Conservation (phyloP, 2,329 filamentous ascomycete genomes). For the Pezicula rhizophila region DNA sequence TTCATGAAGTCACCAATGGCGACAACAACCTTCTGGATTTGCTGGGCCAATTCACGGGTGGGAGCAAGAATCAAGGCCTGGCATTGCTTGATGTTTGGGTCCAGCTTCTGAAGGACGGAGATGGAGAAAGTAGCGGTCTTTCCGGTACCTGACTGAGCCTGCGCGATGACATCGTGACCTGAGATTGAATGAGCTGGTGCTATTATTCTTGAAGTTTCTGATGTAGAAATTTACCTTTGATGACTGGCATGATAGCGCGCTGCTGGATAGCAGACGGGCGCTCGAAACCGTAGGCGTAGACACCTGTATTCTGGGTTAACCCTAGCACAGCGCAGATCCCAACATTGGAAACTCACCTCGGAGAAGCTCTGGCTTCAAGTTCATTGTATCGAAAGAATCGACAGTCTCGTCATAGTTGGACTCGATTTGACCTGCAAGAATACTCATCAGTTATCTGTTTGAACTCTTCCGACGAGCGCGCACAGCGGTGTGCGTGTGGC, state of each 20-base stretch:
- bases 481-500: slow-evolving; percentile 14
- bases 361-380: slow-evolving; percentile 93
- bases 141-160: slow-evolving; percentile 98
- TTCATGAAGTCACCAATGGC: slow-evolving; percentile 99
- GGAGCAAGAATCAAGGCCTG: slow-evolving; percentile 97
- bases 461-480: slow-evolving; percentile 1
- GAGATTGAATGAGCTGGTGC: slow-evolving; percentile 17
- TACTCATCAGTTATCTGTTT: slow-evolving; percentile 16
- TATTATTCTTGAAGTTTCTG: slow-evolving; percentile 3
- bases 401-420: slow-evolving; percentile 99
- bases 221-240: slow-evolving; percentile 70
- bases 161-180: slow-evolving; percentile 98
- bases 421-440: slow-evolving; percentile 83
- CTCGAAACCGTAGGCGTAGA: slow-evolving; percentile 99
- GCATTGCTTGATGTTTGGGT: slow-evolving; percentile 88
- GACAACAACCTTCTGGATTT: slow-evolving; percentile 99
- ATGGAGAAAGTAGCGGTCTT: slow-evolving; percentile 99
- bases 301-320: slow-evolving; percentile 42
- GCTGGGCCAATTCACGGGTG: slow-evolving; percentile 96
- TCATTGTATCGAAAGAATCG: slow-evolving; percentile 98
- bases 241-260: slow-evolving; percentile 99
- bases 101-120: slow-evolving; percentile 97
- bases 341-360: slow-evolving; percentile 57
- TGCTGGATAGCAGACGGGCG: slow-evolving; percentile 99
- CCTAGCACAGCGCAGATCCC: slow-evolving; percentile 4